Evolutionary conservation across 2,329 filamentous ascomycete species (phyloP).

Genomic region (Colletotrichum higginsianum): DNA sequence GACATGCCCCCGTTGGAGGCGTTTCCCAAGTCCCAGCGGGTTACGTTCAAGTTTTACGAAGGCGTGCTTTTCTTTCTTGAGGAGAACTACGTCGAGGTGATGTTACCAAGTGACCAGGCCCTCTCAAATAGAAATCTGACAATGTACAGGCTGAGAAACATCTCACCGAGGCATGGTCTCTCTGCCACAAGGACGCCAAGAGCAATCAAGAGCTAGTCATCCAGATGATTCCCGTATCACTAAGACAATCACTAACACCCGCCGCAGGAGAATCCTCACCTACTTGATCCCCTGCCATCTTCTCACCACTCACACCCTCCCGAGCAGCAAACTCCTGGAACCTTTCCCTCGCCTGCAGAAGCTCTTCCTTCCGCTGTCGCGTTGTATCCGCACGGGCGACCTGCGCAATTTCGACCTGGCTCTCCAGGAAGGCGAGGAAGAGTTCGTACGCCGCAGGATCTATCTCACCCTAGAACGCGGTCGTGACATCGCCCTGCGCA

Average conservation of each 20-base stretch:
- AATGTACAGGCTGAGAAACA: constrained; percentile 80
- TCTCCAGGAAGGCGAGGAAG: constrained; percentile 85
- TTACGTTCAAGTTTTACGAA: constrained; percentile 97
- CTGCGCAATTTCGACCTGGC: constrained; percentile 88
- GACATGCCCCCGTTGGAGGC: constrained; percentile 86
- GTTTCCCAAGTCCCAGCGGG: constrained; percentile 91
- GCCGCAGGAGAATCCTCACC: constrained; percentile 83
- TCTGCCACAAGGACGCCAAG: constrained; percentile 80
- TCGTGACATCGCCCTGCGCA: constrained; percentile 91
- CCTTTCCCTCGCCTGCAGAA: constrained; percentile 83
- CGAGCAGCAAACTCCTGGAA: constrained; percentile 78
- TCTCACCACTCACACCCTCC: constrained; percentile 88
- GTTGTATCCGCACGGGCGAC: constrained; percentile 86
- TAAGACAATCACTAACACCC: constrained; percentile 24
- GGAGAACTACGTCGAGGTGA: constrained; percentile 87
- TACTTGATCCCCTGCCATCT: constrained; percentile 96
- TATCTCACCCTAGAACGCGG: constrained; percentile 95
- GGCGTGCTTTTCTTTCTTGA: constrained; percentile 95
- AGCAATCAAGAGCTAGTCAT: constrained; percentile 83
- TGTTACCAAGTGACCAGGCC: constrained; percentile 30
- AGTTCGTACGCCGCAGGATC: constrained; percentile 92
- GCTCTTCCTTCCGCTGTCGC: constrained; percentile 83
- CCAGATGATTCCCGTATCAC: neutral
- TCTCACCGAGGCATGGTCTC: constrained; percentile 84
- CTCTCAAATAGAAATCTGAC: constrained; percentile 4